phyloP scores from a whole-genome alignment of 225 moss, liverwort and hornwort genomes.

The Marchantia paleacea region DNA sequence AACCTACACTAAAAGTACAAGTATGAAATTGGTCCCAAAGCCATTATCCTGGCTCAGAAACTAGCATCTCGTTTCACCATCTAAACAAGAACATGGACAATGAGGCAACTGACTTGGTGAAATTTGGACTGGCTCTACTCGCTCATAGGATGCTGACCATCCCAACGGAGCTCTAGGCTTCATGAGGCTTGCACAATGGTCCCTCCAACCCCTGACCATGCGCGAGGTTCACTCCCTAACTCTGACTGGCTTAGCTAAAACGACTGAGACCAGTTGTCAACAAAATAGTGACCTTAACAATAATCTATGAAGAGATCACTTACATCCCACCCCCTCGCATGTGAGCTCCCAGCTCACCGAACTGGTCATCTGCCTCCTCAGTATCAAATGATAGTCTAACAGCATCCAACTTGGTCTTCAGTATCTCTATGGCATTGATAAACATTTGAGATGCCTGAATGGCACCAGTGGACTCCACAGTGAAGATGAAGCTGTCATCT shows the following conservation, averaged over 20 bases:
- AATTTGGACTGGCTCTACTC: too few species aligned
- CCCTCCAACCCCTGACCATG: too few species aligned
- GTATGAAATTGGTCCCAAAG: too few species aligned
- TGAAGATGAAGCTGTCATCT: constrained; percentile 96
- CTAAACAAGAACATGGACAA: too few species aligned
- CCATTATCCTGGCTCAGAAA: too few species aligned
- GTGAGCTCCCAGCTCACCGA: constrained; percentile 51
- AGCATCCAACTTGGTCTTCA: constrained; percentile 87
- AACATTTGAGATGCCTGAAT: constrained; percentile 92
- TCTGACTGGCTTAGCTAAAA: background rate
- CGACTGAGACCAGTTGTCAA: background rate
- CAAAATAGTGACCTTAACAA: background rate
- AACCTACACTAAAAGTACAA: too few species aligned
- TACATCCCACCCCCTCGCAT: constrained; percentile 46
- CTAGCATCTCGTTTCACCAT: too few species aligned
- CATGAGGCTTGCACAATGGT: too few species aligned
- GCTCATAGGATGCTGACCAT: too few species aligned
- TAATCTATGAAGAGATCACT: background rate
- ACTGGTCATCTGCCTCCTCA: constrained; percentile 76
- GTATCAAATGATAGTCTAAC: constrained; percentile 94
- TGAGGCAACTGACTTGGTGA: too few species aligned
- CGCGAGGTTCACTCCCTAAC: too few species aligned
- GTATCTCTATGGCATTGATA: constrained; percentile 84
- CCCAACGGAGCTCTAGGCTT: too few species aligned
- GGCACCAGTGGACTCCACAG: constrained; percentile 94